Evolutionary conservation across 2,329 filamentous ascomycete species (phyloP), one percentile per base, ranked within the genome.

Genomic region (Monosporascus cannonballus): DNA sequence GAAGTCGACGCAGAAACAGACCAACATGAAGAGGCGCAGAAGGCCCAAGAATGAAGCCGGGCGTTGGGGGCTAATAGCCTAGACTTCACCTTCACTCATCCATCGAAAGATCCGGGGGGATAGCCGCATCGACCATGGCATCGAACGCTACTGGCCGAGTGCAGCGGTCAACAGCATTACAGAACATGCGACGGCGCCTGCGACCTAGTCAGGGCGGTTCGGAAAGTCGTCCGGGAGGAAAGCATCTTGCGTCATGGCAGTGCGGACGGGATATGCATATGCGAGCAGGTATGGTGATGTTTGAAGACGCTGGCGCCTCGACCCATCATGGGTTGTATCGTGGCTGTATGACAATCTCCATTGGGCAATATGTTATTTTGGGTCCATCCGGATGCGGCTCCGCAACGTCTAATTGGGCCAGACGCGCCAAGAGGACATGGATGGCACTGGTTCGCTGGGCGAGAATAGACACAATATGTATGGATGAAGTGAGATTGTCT

Each of bases 391-490:
- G 15, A 27, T 17, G 14, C 30, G 11, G 30, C 9, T 34, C 14
- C 14, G 25, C n/a, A 44, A 5, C 0, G 18, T 42, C 18, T 42
- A 20, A 42, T 42, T 42, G 39, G 39, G 11, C 22, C 39, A 20
- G 39, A 20, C 8, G 18, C 18, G 39, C 39, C 18, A 20, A 42
- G 3, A 20, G 22, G 39, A 14, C 39, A 20, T 14, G 39, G 22
- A 18, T 18, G 9, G 38, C 11, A 41, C 17, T 17, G 6, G 17
- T 20, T 24, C 24, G 25, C 24, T 18, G 42, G 24, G 24, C 42
- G 24, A 46, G 42, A 46, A 46, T 46, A 46, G 44, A 36, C 44
- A 51, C 47, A 41, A 38, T 27, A 50, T 48, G 52, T 48, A 48
- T 50, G 51, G 42, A 25, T 42, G 39, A 42, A 42, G 39, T 42